These are phyloP conservation scores for Cladophialophora exuberans DNA, from an alignment of 2,329 filamentous ascomycete genomes.

Conservation along the genomic window DNA sequence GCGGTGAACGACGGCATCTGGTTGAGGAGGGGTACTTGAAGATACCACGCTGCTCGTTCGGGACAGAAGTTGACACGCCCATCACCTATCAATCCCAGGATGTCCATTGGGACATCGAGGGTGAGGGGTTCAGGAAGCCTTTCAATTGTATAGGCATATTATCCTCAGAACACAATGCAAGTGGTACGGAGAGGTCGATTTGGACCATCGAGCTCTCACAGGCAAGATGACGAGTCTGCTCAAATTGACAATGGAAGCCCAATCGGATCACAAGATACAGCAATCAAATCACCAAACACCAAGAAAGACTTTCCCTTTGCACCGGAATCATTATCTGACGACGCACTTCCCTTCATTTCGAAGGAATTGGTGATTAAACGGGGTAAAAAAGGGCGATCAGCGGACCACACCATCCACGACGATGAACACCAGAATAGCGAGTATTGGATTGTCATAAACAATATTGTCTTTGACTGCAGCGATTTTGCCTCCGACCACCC, in stretches of 20 bases:
- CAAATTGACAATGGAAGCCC: neutral
- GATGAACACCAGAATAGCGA: constrained; percentile 3
- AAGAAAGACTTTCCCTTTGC: constrained; percentile 10
- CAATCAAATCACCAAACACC: neutral
- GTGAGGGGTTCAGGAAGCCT: neutral
- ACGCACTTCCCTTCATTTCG: constrained; percentile 31
- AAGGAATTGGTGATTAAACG: constrained; percentile 13
- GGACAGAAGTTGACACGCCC: too few species aligned
- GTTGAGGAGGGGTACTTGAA: neutral
- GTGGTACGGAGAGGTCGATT: constrained; percentile 9
- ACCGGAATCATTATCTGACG: constrained; percentile 10
- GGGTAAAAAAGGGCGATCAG: constrained; percentile 2
- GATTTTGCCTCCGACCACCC: constrained; percentile 37
- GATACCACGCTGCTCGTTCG: constrained; percentile 2
- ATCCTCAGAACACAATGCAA: neutral
- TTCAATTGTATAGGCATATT: neutral
- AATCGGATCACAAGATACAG: neutral
- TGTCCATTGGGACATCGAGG: neutral
- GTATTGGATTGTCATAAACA: constrained; percentile 38
- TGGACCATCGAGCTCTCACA: constrained; percentile 2
- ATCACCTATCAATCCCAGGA: neutral
- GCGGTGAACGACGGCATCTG: constrained; percentile 6
- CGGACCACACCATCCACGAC: neutral
- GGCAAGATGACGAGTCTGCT: neutral
- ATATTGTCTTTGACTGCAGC: constrained; percentile 38